Evolutionary conservation across 805 yeast species (phyloP), one percentile per base, ranked within the genome.

Genomic region (Cyberlindnera mycetangii): DNA sequence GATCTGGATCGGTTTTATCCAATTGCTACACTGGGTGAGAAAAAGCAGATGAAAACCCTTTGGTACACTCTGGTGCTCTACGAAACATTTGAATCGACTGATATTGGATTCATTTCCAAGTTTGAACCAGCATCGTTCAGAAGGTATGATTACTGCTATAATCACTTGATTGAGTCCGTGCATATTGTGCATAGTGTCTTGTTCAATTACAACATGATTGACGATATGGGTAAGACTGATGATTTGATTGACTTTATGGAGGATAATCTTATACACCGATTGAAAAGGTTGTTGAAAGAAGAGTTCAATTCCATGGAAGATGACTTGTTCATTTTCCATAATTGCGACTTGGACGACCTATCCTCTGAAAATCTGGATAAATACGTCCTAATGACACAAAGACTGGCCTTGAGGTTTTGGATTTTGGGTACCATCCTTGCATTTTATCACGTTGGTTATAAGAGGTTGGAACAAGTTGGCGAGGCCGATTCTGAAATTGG

Each of bases 171-270:
- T 9, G 54, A 50, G 40, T 14, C 45, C 4, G 32, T 47, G n/a
- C 54, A 50, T 32, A 28, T 45, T 16, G 18, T 47, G 11, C 51
- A 50, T 27, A 35, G 54, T 22, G 49, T 42, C 11, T 20, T 50
- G 18, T 50, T 41, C 41, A 50, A 45, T 30, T 50, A 50, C 33
- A 44, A 44, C 22, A 42, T 50, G 48, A 34, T 50, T 32, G 54
- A 50, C 27, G 51, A 50, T 30, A 48, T 48, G 48, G 54, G 54
- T 2, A 45, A 38, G 32, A 44, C 45, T 24, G 54, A 50, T 10
- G 48, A 50, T 15, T 34, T 50, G 20, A 31, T 45, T 8, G 40
- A 42, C 8, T 50, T 50, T 21, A 37, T 50, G 30, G 54, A 50
- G 24, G n/a, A 14, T 10, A 32, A 37, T 7, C 32, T 50, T 20